Percentiles rank a stretch among this genome's conserved stretches.
Conservation (phyloP, 176 grass and related monocot genomes). For the Paspalum vaginatum region DNA sequence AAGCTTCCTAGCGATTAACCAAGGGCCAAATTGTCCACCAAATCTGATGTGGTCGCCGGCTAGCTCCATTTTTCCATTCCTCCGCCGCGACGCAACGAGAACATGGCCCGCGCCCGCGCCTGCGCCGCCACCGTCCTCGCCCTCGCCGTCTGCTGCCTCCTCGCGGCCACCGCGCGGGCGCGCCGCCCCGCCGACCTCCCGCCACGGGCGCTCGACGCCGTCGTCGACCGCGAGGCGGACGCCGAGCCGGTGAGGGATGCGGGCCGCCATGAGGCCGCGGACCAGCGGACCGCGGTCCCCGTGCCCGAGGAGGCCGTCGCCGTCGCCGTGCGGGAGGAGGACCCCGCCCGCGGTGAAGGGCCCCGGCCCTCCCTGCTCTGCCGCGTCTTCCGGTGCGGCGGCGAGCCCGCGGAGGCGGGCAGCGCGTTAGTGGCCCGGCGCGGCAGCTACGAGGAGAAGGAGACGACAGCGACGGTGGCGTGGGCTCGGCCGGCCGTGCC, state of each 20-base stretch:
- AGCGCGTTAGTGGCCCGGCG: neutral
- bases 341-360: neutral
- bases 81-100: too few species aligned
- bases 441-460: neutral
- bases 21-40: too few species aligned
- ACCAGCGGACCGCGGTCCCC: neutral
- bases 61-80: too few species aligned
- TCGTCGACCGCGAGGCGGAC: constrained; percentile 3
- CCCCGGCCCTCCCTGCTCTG: neutral
- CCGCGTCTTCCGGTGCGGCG: constrained; percentile 35
- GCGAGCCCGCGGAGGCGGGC: neutral
- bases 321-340: neutral
- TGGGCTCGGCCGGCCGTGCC: neutral
- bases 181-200: constrained; percentile 17
- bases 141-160: constrained; percentile 40
- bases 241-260: neutral
- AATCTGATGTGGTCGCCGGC: too few species aligned
- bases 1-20: too few species aligned
- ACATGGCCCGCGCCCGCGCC: constrained; percentile 40
- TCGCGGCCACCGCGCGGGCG: constrained; percentile 15
- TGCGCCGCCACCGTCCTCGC: constrained; percentile 4
- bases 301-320: neutral
- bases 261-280: neutral
- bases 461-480: neutral
- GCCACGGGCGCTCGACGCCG: neutral